Percentiles rank a stretch among this genome's conserved stretches.
phyloP scores from a whole-genome alignment of 148 eudicot species.

The Suaeda aralocaspica region DNA sequence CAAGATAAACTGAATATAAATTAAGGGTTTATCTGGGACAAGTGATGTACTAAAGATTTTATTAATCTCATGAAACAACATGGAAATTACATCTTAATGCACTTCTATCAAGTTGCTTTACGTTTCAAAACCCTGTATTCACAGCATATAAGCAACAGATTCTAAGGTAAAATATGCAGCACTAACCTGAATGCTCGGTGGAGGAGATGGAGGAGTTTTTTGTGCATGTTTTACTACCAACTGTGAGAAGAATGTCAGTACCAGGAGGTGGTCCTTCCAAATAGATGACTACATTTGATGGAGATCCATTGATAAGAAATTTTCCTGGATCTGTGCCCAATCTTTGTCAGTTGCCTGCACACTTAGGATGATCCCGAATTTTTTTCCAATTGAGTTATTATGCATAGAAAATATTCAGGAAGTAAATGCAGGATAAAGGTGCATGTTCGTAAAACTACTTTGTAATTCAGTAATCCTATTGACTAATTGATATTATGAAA shows the following conservation, averaged over 20 bases:
- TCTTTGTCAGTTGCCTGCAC: conserved; percentile 83
- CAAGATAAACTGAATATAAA: no score
- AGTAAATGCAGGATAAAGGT: no score
- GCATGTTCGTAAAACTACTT: no score
- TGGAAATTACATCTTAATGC: neutral
- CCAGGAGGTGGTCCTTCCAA: conserved; percentile 95
- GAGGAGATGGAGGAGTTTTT: conserved; percentile 76
- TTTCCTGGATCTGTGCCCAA: conserved; percentile 74
- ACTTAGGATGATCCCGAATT: conserved; percentile 31
- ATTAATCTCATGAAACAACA: neutral
- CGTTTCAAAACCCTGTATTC: neutral
- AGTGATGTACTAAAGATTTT: no score
- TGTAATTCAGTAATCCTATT: no score
- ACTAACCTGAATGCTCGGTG: conserved; percentile 72
- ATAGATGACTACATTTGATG: conserved; percentile 60
- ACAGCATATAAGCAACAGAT: neutral
- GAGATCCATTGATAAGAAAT: conserved; percentile 71
- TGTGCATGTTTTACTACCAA: conserved; percentile 67
- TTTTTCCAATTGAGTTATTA: neutral
- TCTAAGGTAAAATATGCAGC: conserved; percentile 4
- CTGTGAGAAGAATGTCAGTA: conserved; percentile 76
- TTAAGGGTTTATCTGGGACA: neutral
- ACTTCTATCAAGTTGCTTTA: neutral
- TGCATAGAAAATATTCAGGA: no score
- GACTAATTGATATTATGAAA: no score